Evolutionary conservation across 2,329 filamentous ascomycete species (phyloP).

Genomic region (Mycosphaerella arachidis): DNA sequence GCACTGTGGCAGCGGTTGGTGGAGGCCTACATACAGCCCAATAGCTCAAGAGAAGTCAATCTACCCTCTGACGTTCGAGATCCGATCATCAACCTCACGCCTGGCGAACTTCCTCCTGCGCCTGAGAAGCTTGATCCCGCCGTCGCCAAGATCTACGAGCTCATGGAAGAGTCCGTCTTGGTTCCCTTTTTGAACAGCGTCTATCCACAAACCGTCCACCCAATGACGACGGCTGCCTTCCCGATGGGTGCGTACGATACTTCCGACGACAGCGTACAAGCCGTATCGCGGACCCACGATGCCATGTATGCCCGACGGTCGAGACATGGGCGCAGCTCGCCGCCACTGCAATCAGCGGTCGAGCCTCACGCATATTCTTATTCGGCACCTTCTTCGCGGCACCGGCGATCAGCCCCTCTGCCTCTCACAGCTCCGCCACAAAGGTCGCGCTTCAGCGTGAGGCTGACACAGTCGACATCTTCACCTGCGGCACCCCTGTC

Average conservation of each 20-base stretch:
- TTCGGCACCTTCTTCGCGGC: conserved; percentile 14
- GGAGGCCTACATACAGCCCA: conserved; percentile 83
- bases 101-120: conserved; percentile 59
- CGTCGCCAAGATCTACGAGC: conserved; percentile 81
- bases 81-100: conserved; percentile 61
- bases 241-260: conserved; percentile 35
- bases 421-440: conserved; percentile 29
- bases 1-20: conserved; percentile 84
- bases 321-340: conserved; percentile 30
- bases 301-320: conserved; percentile 17
- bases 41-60: conserved; percentile 82
- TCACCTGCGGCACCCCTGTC: conserved; percentile 21
- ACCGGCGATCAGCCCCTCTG: conserved; percentile 33
- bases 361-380: conserved; percentile 28
- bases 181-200: conserved; percentile 80
- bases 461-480: conserved; percentile 32
- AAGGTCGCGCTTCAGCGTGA: conserved; percentile 32
- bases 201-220: conserved; percentile 46
- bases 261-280: conserved; percentile 29
- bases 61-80: conserved; percentile 82
- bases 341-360: conserved; percentile 29
- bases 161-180: conserved; percentile 96
- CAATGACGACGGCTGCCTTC: conserved; percentile 36
- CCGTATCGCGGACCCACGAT: conserved; percentile 38
- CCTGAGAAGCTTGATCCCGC: conserved; percentile 76